phyloP scores from a whole-genome alignment of 306 rosid species.

The Dalbergia cochinchinensis region DNA sequence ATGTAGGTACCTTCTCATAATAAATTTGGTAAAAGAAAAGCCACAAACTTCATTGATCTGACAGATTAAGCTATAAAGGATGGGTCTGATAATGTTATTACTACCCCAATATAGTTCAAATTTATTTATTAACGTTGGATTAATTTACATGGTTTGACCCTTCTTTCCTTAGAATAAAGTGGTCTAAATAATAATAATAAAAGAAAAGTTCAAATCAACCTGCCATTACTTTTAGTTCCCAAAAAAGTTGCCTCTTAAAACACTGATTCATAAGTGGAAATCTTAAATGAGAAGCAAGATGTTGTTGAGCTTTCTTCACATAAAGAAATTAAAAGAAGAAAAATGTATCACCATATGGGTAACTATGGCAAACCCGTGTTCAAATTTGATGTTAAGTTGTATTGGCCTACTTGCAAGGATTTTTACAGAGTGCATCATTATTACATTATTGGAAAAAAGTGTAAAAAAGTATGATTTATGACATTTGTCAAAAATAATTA shows the following conservation, averaged over 20 bases:
- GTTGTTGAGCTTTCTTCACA: conserved; percentile 40
- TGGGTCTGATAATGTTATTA: conserved; percentile 17
- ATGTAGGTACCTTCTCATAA: conserved; percentile 2
- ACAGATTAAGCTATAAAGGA: conserved; percentile 6
- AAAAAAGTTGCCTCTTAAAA: conserved; percentile 2
- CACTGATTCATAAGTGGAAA: conserved; percentile 29
- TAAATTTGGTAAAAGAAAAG: conserved; percentile 1
- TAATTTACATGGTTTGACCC: neutral
- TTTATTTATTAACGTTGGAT: too few species aligned
- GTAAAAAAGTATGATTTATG: neutral
- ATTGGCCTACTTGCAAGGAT: conserved; percentile 3
- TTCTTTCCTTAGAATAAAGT: neutral
- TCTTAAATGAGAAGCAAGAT: conserved; percentile 46
- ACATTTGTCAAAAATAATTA: neutral
- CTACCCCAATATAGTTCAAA: neutral
- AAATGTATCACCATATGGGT: conserved; percentile 28
- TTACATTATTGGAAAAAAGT: neutral
- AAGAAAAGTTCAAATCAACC: neutral
- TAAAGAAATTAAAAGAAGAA: conserved; percentile 23
- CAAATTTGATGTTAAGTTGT: conserved; percentile 26
- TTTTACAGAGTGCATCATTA: conserved; percentile 14
- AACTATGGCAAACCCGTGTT: conserved; percentile 19
- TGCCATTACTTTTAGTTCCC: neutral
- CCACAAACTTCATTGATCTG: neutral
- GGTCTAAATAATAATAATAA: too few species aligned